phyloP scores from a whole-genome alignment of 805 yeast genomes.

The Pichia scutulata region DNA sequence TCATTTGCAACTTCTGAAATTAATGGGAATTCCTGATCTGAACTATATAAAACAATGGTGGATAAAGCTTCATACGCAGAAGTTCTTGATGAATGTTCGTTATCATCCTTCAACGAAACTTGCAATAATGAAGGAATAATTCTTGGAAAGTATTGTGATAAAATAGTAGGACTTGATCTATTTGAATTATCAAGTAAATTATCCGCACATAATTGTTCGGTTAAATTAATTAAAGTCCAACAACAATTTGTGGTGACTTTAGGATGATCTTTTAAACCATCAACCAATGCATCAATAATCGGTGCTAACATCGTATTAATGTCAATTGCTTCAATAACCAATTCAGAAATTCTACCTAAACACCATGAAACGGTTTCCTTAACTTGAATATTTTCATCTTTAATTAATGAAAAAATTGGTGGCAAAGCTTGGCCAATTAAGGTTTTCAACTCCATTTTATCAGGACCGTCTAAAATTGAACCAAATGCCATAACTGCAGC shows the following conservation, averaged over 20 bases:
- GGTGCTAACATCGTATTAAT: slow-evolving; percentile 55
- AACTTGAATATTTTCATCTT: slow-evolving; percentile 73
- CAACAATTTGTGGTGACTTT: slow-evolving; percentile 95
- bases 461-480: slow-evolving; percentile 92
- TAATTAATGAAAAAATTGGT: slow-evolving; percentile 68
- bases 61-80: slow-evolving; percentile 96
- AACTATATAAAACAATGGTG: slow-evolving; percentile 67
- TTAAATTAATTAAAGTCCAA: slow-evolving; percentile 90
- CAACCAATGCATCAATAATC: slow-evolving; percentile 62
- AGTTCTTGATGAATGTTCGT: slow-evolving; percentile 82
- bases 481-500: slow-evolving; percentile 99
- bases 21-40: slow-evolving; percentile 58
- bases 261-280: slow-evolving; percentile 87
- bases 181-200: slow-evolving; percentile 22
- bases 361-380: slow-evolving; percentile 99
- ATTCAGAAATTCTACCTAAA: slow-evolving; percentile 89
- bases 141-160: slow-evolving; percentile 66
- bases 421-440: slow-evolving; percentile 77
- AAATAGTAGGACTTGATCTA: slow-evolving; percentile 40
- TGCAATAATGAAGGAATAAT: slow-evolving; percentile 64
- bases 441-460: slow-evolving; percentile 53
- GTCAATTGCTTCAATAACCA: slow-evolving; percentile 71
- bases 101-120: slow-evolving; percentile 66
- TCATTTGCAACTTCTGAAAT: slow-evolving; percentile 71
- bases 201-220: slow-evolving; percentile 67